Conservation (phyloP, 371 early-diverging fungal species). For the Apophysomyces ossiformis region DNA sequence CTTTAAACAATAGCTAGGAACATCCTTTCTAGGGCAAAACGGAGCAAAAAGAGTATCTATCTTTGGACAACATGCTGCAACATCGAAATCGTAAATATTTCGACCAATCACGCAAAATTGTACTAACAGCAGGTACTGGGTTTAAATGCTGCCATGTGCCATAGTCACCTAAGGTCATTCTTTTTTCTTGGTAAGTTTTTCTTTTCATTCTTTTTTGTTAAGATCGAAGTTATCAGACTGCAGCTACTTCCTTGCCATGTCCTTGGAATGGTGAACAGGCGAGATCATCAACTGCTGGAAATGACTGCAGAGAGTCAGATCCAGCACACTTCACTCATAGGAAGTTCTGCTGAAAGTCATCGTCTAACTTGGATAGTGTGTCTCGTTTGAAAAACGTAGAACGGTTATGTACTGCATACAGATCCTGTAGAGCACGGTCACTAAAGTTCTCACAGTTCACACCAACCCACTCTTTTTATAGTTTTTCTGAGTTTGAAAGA, state of each 20-base stretch:
- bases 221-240: constrained; percentile 41
- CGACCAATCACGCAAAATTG: no score
- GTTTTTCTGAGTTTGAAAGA: not conserved
- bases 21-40: no score
- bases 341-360: constrained; percentile 50
- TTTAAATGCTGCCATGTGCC: no score
- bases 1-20: no score
- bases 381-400: constrained; percentile 57
- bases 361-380: constrained; percentile 48
- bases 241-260: constrained; percentile 47
- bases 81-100: no score
- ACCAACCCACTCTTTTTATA: no score
- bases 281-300: constrained; percentile 44
- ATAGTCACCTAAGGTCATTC: no score
- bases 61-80: no score
- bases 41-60: no score
- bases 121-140: no score
- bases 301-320: constrained; percentile 22
- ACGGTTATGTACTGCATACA: constrained; percentile 58
- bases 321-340: constrained; percentile 52
- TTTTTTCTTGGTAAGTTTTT: constrained; percentile 4
- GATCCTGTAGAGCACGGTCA: constrained; percentile 61
- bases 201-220: constrained; percentile 23
- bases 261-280: constrained; percentile 43
- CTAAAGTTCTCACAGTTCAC: constrained; percentile 19